Evolutionary conservation across 179 eudicot genomes (phyloP), one percentile per base, ranked within the genome.

Genomic region (Silene vulgaris): DNA sequence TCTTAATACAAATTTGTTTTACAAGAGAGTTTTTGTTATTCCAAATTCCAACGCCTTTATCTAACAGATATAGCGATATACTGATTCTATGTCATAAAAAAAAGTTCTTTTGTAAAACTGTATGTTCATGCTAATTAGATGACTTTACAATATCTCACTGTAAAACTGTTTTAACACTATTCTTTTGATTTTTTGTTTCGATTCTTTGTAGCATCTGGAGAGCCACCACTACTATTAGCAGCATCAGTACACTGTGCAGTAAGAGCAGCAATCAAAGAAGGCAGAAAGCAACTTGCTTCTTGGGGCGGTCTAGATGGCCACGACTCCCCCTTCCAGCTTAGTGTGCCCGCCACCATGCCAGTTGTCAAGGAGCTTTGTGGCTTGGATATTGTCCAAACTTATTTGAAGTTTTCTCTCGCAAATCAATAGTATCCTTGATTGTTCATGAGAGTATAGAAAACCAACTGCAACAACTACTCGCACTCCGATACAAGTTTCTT

Each of bases 361-460:
- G 90, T 90, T 20, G 97, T 92, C 56, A 93, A 93, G 81, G 88
- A 86, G 77, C 87, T 90, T 13, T 95, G 97, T 83, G 97, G 99
- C 77, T 84, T 95, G 1, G 81, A 90, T 84, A 79, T 66, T 43
- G 94, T 90, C 13, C 87, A 93, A 76, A 81, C 28, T 63, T 92
- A 90, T 80, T 82, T 90, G 72, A 69, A 82, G 73, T 21, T 69
- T 43, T 69, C 76, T 13, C 62, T 74, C 23, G 63, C 52, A 3
- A 70, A 45, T 21, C 21, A 48, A 29, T 40, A 37, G 16, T 20
- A 68, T 62, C 65, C 30, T 11, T 45, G 52, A 45, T 11, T 9
- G 14, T 45, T 45, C 52, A 8, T 43, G 13, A 45, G 52, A 45
- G 14, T 45, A 0, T 0, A 9, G 52, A 45, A 45, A 14, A 14